Base-by-base conservation (phyloP, 176 grass and related monocot genomes). In the Coix lacrymajobi region DNA sequence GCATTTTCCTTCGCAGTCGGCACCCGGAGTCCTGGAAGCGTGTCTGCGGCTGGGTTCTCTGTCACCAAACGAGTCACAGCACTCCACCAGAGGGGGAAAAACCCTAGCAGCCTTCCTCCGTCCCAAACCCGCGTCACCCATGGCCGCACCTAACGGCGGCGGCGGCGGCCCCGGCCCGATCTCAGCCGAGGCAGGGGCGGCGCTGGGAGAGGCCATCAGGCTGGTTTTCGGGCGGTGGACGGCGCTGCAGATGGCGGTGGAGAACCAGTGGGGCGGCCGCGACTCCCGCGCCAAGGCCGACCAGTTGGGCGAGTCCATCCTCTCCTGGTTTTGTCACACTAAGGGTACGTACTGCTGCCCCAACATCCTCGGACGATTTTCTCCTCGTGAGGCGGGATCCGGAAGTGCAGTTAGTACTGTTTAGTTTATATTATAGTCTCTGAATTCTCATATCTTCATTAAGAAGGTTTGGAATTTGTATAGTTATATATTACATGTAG, bases 221-320 rank as follows among this genome's bases (percentile, higher is more conserved):
- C 92, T 94, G 3, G 71, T 98, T 37, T 84, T 98, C 44, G 81
- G 43, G 51, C 84, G 86, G 29, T 98, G 95, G 95, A 98, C 90
- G 22, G 92, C 88, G 46, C 81, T 98, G 20, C 91, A 91, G 93
- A 92, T 98, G 91, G 96, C 87, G 40, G 85, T 98, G 72, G 89
- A 95, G 79, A 91, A 95, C 41, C 70, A 71, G 65, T 98, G 93
- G 93, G 96, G 96, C 30, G 93, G 89, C 26, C 88, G 80, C 48
- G 87, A 93, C 6, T 98, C 93, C 46, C 89, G 83, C 20, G 28
- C 32, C 61, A 98, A 95, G 83, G 87, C 92, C 24, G 87, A 93
- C 60, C 71, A 88, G 63, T 74, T 98, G 37, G 80, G 67, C 52
- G 19, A 77, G 4, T 81, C 71, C 24, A 79, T 98, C 62, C 77